These are phyloP conservation scores for Streptanthus diversifolius DNA, from an alignment of 345 rosid genomes.

Conservation along the genomic window DNA sequence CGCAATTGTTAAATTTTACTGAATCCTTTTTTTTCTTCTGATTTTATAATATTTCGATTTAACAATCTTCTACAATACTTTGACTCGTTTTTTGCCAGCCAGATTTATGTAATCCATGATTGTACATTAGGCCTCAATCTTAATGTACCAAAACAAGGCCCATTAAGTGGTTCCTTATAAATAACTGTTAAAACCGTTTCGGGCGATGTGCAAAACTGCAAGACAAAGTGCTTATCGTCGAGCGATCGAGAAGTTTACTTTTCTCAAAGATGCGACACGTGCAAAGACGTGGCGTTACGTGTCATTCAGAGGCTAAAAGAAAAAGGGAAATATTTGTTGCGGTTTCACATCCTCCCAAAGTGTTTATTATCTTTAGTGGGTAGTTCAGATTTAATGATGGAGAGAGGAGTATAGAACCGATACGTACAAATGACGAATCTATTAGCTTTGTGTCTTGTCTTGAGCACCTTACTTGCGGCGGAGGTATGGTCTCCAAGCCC, in stretches of 20 bases:
- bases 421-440: slow-evolving; percentile 46
- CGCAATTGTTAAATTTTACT: too few species aligned
- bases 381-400: slow-evolving; percentile 21
- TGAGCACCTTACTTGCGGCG: slow-evolving; percentile 50
- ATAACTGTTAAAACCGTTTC: background rate
- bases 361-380: slow-evolving; percentile 18
- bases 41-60: background rate
- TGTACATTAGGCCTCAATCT: background rate
- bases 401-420: background rate
- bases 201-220: background rate
- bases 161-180: background rate
- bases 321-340: background rate
- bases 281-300: slow-evolving; percentile 21
- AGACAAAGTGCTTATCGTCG: background rate
- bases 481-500: slow-evolving; percentile 56
- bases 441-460: slow-evolving; percentile 49
- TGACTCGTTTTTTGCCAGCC: background rate
- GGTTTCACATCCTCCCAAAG: background rate
- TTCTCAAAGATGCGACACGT: slow-evolving; percentile 10
- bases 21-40: background rate
- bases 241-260: background rate
- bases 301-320: background rate
- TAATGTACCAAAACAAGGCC: background rate
- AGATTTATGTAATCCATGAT: background rate
- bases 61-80: too few species aligned